These are phyloP conservation scores for Phytopythium helicoides DNA, from an alignment of 352 stramenopile species.

Conservation along the genomic window DNA sequence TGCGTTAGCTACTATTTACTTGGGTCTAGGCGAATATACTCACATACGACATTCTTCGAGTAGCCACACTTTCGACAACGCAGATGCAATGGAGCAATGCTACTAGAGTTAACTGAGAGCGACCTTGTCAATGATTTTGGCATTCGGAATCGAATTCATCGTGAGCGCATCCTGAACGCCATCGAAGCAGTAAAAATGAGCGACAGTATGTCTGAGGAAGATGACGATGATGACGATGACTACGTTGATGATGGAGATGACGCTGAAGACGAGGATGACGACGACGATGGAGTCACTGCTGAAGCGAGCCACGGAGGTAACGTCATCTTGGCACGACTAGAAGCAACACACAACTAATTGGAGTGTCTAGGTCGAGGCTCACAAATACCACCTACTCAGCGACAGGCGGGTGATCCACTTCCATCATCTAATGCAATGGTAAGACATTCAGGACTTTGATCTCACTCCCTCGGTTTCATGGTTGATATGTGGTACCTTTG, in stretches of 20 bases:
- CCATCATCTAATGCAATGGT: constrained; percentile 67
- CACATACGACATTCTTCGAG: constrained; percentile 4
- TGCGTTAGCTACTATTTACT: constrained; percentile 13
- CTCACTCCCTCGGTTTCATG: too few relatives aligned
- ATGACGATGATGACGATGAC: constrained; percentile 47
- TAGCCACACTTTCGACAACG: constrained; percentile 67
- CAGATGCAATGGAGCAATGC: constrained; percentile 64
- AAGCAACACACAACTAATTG: too few relatives aligned
- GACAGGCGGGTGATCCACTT: constrained; percentile 16
- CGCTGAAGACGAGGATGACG: constrained; percentile 21
- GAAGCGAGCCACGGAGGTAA: constrained; percentile 14
- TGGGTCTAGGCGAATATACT: background rate
- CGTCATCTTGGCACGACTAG: too few relatives aligned
- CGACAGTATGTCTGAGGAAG: constrained; percentile 60
- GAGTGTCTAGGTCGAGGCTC: constrained; percentile 11
- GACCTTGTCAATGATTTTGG: constrained; percentile 78
- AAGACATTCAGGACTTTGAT: too few relatives aligned
- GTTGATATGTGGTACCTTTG: background rate
- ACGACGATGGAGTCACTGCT: constrained; percentile 2
- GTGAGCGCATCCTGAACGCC: constrained; percentile 68
- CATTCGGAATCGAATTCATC: constrained; percentile 60
- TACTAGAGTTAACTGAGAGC: constrained; percentile 67
- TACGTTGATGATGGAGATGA: constrained; percentile 33
- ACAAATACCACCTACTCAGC: constrained; percentile 32
- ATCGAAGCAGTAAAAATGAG: constrained; percentile 80